phyloP scores from a whole-genome alignment of 345 rosid species.

The Eutrema japonicum region DNA sequence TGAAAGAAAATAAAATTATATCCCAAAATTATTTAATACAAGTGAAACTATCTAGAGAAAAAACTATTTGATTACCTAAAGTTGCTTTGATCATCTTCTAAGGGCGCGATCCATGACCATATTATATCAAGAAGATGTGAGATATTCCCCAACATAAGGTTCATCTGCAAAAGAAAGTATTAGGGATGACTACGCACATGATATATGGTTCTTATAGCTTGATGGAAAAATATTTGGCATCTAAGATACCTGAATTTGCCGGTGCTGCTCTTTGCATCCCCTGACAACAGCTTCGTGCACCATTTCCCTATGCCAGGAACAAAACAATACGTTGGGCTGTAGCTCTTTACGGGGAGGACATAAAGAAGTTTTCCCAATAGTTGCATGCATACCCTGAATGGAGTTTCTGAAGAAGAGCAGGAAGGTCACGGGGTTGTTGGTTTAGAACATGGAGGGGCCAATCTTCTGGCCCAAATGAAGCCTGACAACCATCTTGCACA shows the following conservation, averaged over 20 bases:
- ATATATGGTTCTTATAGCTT: slow-evolving; percentile 30
- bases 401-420: slow-evolving; percentile 94
- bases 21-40: slow-evolving; percentile 1
- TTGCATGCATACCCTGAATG: slow-evolving; percentile 73
- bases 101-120: slow-evolving; percentile 97
- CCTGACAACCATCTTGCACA: slow-evolving; percentile 49
- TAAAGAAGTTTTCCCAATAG: slow-evolving; percentile 8
- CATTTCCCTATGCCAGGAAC: slow-evolving; percentile 63
- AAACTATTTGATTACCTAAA: slow-evolving; percentile 62
- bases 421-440: slow-evolving; percentile 90
- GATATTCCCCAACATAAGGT: slow-evolving; percentile 89
- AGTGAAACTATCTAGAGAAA: slow-evolving; percentile 14
- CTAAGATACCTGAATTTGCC: slow-evolving; percentile 80
- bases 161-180: slow-evolving; percentile 65
- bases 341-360: slow-evolving; percentile 7
- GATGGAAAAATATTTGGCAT: slow-evolving; percentile 3
- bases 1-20: slow-evolving; percentile 13
- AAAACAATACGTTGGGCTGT: slow-evolving; percentile 18
- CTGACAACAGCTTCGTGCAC: slow-evolving; percentile 84
- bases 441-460: slow-evolving; percentile 93
- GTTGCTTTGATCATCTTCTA: slow-evolving; percentile 76
- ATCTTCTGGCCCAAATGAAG: slow-evolving; percentile 68
- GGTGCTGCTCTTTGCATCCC: slow-evolving; percentile 96
- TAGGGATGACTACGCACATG: slow-evolving; percentile 26
- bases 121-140: slow-evolving; percentile 85